Evolutionary conservation across 805 yeast genomes (phyloP).

Genomic region (Candida wancherniae): DNA sequence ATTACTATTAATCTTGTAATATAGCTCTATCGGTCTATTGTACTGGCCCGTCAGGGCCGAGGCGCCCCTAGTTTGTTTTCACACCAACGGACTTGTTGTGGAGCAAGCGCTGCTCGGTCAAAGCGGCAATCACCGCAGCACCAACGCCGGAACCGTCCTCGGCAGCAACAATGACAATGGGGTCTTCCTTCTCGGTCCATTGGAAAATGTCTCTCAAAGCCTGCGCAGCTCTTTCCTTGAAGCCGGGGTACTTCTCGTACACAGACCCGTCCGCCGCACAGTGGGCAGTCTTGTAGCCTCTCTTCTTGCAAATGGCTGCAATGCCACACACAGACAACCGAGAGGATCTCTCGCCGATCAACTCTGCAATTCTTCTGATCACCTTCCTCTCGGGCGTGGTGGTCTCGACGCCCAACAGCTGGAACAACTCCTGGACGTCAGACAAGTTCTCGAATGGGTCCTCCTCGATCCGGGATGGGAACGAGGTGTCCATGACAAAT

Average conservation of each 20-base stretch:
- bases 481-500: constrained; percentile 83
- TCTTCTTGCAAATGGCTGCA: constrained; percentile 88
- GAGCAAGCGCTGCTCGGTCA: constrained; percentile 74
- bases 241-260: constrained; percentile 87
- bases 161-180: constrained; percentile 82
- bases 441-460: constrained; percentile 82
- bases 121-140: constrained; percentile 96
- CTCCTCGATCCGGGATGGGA: constrained; percentile 81
- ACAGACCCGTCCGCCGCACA: constrained; percentile 98
- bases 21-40: no score
- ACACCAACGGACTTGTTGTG: constrained; percentile 66
- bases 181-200: constrained; percentile 70
- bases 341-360: constrained; percentile 89
- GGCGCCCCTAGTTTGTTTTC: constrained; percentile 2
- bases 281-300: constrained; percentile 69
- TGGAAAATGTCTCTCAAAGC: constrained; percentile 86
- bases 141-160: constrained; percentile 99
- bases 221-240: constrained; percentile 81
- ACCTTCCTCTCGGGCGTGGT: constrained; percentile 75
- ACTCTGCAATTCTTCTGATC: constrained; percentile 76
- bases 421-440: constrained; percentile 67
- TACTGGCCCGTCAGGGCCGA: no score
- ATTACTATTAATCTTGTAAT: no score
- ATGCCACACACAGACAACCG: constrained; percentile 92
- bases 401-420: constrained; percentile 55